Conservation (phyloP, 208 protist genomes). For the Novymonas esmeraldas region DNA sequence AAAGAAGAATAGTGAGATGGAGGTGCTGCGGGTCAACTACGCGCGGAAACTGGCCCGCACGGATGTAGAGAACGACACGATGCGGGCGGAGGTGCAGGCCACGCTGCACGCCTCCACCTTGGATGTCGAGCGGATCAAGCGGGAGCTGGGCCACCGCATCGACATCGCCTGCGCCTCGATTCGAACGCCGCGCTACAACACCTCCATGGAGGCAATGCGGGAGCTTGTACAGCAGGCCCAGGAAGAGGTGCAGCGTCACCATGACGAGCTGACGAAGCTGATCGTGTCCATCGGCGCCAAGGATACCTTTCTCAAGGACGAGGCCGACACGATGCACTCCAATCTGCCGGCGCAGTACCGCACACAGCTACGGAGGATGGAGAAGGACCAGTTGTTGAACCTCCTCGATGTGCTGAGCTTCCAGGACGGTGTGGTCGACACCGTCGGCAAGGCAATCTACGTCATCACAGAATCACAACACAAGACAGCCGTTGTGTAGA, state of each 20-base stretch:
- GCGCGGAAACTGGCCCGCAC: slow-evolving; percentile 56
- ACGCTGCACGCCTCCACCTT: slow-evolving; percentile 45
- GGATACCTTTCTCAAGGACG: slow-evolving; percentile 69
- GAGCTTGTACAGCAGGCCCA: slow-evolving; percentile 57
- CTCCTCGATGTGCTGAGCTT: slow-evolving; percentile 84
- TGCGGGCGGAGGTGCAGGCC: slow-evolving; percentile 61
- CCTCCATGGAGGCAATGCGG: slow-evolving; percentile 71
- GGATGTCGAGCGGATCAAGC: slow-evolving; percentile 79
- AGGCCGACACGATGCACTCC: slow-evolving; percentile 81
- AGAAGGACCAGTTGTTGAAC: slow-evolving; percentile 82
- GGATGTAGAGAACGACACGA: slow-evolving; percentile 70
- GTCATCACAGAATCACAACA: slow-evolving; percentile 56
- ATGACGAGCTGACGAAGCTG: slow-evolving; percentile 71
- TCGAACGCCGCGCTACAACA: slow-evolving; percentile 78
- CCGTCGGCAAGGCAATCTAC: slow-evolving; percentile 81
- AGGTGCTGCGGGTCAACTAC: slow-evolving; percentile 57
- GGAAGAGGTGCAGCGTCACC: slow-evolving; percentile 75
- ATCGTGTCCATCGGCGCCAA: slow-evolving; percentile 79
- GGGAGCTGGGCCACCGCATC: slow-evolving; percentile 67
- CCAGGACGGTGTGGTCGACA: slow-evolving; percentile 75
- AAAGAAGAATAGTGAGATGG: slow-evolving; percentile 52
- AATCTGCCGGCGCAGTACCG: slow-evolving; percentile 73
- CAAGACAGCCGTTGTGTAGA: slow-evolving; percentile 59
- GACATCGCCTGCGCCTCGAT: slow-evolving; percentile 67
- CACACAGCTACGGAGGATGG: slow-evolving; percentile 61